Percentiles rank a stretch among this genome's conserved stretches.
These are phyloP conservation scores for Trichoderma polysporum DNA, from an alignment of 2,329 filamentous ascomycete genomes.

Conservation along the genomic window DNA sequence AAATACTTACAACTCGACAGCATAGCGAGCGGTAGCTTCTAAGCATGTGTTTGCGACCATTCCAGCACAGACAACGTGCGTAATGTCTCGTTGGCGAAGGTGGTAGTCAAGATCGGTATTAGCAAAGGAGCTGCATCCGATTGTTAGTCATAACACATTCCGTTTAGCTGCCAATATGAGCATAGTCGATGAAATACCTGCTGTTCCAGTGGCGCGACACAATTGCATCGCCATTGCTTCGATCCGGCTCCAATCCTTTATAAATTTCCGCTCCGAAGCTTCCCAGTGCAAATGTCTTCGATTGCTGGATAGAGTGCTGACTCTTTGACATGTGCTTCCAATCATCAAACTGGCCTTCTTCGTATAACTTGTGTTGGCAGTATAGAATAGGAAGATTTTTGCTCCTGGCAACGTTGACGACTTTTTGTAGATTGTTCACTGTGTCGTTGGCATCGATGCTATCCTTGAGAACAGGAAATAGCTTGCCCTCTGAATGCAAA, in stretches of 20 bases:
- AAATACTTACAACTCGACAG: slow-evolving; percentile 21
- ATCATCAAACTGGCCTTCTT: slow-evolving; percentile 13
- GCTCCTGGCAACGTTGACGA: slow-evolving; percentile 16
- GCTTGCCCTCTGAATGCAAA: slow-evolving; percentile 23
- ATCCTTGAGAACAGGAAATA: slow-evolving; percentile 6
- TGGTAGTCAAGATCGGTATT: slow-evolving; percentile 17
- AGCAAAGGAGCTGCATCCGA: background rate
- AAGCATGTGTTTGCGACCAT: slow-evolving; percentile 25
- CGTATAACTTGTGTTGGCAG: slow-evolving; percentile 20
- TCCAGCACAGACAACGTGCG: slow-evolving; percentile 23
- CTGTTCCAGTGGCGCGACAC: slow-evolving; percentile 21
- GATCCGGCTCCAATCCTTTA: slow-evolving; percentile 23
- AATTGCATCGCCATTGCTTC: slow-evolving; percentile 24
- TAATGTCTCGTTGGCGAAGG: slow-evolving; percentile 20
- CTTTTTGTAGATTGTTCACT: slow-evolving; percentile 16
- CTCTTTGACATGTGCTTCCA: slow-evolving; percentile 22
- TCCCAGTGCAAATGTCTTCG: slow-evolving; percentile 15
- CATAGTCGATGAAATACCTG: background rate
- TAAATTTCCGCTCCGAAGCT: slow-evolving; percentile 24
- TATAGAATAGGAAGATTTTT: slow-evolving; percentile 23
- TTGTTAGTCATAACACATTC: background rate
- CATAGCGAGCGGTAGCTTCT: slow-evolving; percentile 24
- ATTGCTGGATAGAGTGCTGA: background rate
- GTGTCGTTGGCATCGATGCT: slow-evolving; percentile 18
- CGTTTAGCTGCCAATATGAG: rapidly evolving